Evolutionary conservation across 1,284 basidiomycete genomes (phyloP).

Genomic region (Taiwanofungus camphoratus): DNA sequence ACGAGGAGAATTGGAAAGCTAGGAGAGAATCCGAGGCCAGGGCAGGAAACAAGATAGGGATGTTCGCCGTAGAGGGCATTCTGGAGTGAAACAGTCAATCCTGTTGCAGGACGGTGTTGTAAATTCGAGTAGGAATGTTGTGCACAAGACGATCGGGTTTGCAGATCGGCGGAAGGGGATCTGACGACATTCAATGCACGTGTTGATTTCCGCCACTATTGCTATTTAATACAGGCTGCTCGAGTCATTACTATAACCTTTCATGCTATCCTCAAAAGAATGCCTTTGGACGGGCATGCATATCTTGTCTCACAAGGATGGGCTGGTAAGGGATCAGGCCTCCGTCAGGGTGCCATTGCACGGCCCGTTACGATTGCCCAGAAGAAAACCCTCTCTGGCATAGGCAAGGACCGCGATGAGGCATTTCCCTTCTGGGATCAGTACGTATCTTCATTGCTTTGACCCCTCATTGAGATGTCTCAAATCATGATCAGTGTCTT

Average conservation of each 20-base stretch:
- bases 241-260: neutral
- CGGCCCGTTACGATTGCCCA: constrained; percentile 75
- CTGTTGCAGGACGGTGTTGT: no score
- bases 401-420: constrained; percentile 90
- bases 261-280: constrained; percentile 20
- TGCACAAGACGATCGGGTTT: no score
- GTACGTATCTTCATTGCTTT: constrained; percentile 41
- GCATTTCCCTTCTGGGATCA: constrained; percentile 97
- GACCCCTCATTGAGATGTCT: neutral
- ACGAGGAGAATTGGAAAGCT: constrained; percentile 80
- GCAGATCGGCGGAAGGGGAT: no score
- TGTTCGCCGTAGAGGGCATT: constrained; percentile 24
- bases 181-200: neutral
- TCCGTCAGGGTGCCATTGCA: constrained; percentile 61
- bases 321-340: constrained; percentile 75
- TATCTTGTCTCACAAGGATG: constrained; percentile 84
- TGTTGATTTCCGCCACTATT: neutral
- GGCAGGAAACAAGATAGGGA: constrained; percentile 41
- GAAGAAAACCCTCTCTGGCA: constrained; percentile 78
- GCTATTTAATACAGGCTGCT: neutral
- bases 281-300: constrained; percentile 74
- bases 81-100: no score
- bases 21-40: constrained; percentile 52
- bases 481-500: constrained; percentile 51
- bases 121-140: no score